Evolutionary conservation across 23 red algal genomes (phyloP), one percentile per base, ranked within the genome.

Genomic region (Gracilaria vermiculophylla): DNA sequence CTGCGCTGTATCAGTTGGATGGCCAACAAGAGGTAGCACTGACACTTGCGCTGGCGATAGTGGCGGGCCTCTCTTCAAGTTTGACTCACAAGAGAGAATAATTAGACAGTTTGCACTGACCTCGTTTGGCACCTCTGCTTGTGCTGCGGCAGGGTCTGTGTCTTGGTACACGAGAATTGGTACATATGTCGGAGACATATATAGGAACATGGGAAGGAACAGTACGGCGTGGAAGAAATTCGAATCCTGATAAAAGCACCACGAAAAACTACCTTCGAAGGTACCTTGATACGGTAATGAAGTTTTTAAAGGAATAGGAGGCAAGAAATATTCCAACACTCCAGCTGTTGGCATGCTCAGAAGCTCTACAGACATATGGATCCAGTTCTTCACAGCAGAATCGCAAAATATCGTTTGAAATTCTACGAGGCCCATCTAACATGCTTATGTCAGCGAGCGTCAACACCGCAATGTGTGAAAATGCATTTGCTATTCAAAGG

Each of bases 31-130:
- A 27, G 84, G 25, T 7, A 31, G 50, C 50, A 88, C 84, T 6
- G 84, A 88, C 62, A 88, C 84, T 27, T 88, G 84, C 69, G 66
- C 62, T 34, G 84, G 84, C 48, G 84, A 88, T 20, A 88, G 84
- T 76, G 84, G 84, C 2, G 84, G 84, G 25, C 84, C 84, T 25
- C 69, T 88, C 4, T 88, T 62, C 67, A 51, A 56, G 50, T 43
- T 77, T 20, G 66, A 76, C 17, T 16, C 45, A 23, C 6, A 35
- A 23, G 20, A 1, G 41, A 21, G 84, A 47, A 65, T 42, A 15
- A 62, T 88, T 36, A 20, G 62, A 62, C 84, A 88, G 53, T 62
- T 88, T 47, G 84, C 42, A 19, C 19, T 88, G 28, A 88, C 84
- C 6, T 76, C 66, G 7, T 88, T 88, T 33, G 84, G 84, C 44